phyloP scores from a whole-genome alignment of 192 early-diverging fungal genomes.

The Cetraspora pellucida region DNA sequence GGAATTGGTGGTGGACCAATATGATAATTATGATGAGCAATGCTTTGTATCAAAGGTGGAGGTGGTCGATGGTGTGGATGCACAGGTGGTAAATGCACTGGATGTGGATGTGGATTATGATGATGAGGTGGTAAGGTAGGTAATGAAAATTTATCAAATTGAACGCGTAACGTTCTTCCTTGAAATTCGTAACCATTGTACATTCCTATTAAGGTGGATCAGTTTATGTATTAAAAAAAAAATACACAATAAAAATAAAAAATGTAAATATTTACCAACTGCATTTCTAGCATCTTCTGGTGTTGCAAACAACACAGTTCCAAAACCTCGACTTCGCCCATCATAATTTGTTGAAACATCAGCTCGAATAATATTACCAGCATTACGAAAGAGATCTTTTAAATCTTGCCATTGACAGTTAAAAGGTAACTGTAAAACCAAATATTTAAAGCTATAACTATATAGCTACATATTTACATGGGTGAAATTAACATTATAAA shows the following conservation, averaged over 20 bases:
- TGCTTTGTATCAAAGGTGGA: neutral
- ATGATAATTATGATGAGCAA: constrained; percentile 28
- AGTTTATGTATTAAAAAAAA: neutral
- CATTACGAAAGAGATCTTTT: constrained; percentile 75
- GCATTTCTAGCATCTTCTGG: constrained; percentile 72
- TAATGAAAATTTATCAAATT: constrained; percentile 53
- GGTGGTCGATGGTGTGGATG: constrained; percentile 36
- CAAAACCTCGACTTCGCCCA: constrained; percentile 75
- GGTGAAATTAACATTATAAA: no score
- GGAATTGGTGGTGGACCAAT: constrained; percentile 30
- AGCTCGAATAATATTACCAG: constrained; percentile 67
- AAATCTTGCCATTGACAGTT: constrained; percentile 81
- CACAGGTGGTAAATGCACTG: neutral
- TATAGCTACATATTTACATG: no score
- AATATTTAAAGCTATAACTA: no score
- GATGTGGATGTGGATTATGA: constrained; percentile 42
- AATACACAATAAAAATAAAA: neutral
- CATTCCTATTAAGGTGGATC: constrained; percentile 37
- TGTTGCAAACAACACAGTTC: constrained; percentile 68
- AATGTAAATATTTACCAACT: constrained; percentile 49
- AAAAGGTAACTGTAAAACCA: constrained; percentile 57
- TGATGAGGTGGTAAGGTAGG: constrained; percentile 36
- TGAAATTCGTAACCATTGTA: constrained; percentile 56
- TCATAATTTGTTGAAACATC: constrained; percentile 65
- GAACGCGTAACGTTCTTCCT: constrained; percentile 52